These are phyloP conservation scores for Eucalyptus melliodora DNA, from an alignment of 345 rosid species.

Conservation along the genomic window DNA sequence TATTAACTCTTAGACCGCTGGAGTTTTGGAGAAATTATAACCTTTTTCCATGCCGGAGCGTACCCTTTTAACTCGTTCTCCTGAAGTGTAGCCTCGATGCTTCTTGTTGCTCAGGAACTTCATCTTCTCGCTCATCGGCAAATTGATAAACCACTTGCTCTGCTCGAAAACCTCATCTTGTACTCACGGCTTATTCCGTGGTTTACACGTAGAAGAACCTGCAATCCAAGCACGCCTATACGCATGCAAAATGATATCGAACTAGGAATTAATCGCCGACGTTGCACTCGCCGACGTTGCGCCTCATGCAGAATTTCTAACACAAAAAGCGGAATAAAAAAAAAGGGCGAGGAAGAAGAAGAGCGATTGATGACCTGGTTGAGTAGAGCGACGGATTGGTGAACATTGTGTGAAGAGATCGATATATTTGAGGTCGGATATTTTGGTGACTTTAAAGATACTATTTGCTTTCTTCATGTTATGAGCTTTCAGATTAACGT, in stretches of 20 bases:
- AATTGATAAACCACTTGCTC: constrained; percentile 41
- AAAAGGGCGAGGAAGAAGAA: too few relatives aligned
- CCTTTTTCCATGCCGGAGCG: background rate
- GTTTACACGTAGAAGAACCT: constrained; percentile 74
- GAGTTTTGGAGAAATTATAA: too few relatives aligned
- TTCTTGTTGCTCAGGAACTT: constrained; percentile 51
- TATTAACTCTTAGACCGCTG: too few relatives aligned
- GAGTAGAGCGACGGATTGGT: constrained; percentile 24
- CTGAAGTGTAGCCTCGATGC: constrained; percentile 43
- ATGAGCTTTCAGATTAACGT: background rate
- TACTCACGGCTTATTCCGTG: constrained; percentile 59
- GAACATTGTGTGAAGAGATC: constrained; percentile 32
- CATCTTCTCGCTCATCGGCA: constrained; percentile 13
- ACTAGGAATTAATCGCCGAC: background rate
- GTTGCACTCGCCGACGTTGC: background rate
- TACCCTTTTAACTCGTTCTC: background rate
- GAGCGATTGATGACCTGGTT: constrained; percentile 27
- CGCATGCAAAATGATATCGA: background rate
- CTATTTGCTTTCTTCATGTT: background rate
- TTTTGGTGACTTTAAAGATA: background rate
- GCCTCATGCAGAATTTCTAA: background rate
- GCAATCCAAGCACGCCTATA: constrained; percentile 64
- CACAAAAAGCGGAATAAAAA: too few relatives aligned
- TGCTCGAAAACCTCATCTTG: constrained; percentile 39
- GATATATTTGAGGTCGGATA: constrained; percentile 33